phyloP scores from a whole-genome alignment of 2,329 filamentous ascomycete species.

The Diaporthe ilicicola region DNA sequence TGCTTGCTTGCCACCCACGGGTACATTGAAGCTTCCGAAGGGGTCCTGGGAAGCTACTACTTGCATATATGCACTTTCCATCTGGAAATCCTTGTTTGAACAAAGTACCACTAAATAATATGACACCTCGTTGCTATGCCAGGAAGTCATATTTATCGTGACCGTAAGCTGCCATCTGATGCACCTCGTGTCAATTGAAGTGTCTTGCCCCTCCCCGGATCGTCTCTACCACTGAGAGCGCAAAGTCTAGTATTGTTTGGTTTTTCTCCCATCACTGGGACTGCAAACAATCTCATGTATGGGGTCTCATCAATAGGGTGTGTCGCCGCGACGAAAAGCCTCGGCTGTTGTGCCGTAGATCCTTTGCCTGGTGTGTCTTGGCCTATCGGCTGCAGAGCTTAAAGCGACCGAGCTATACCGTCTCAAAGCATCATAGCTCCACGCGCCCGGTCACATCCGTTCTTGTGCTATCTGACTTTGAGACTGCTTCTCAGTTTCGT shows the following conservation, averaged over 20 bases:
- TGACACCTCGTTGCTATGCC: not conserved
- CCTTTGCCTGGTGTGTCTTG: not conserved
- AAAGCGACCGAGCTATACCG: slow-evolving; percentile 1
- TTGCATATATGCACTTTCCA: too few species aligned
- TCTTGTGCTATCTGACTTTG: not conserved
- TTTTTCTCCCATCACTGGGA: not conserved
- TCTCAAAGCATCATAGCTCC: not conserved
- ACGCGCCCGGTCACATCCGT: not conserved
- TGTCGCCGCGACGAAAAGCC: not conserved
- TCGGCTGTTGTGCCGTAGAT: slow-evolving; percentile 17
- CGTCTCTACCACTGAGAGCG: not conserved
- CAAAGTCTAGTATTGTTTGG: not conserved
- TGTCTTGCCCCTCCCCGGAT: not conserved
- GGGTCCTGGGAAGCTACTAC: too few species aligned
- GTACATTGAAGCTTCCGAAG: too few species aligned
- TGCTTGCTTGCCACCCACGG: too few species aligned
- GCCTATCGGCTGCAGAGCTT: slow-evolving; percentile 1
- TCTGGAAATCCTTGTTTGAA: too few species aligned
- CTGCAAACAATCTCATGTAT: not conserved
- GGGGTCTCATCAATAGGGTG: not conserved
- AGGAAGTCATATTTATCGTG: not conserved
- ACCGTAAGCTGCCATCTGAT: not conserved
- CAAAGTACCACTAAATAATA: not conserved
- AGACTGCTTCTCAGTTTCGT: not conserved
- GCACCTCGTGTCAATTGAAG: not conserved